Percentiles rank a stretch among this genome's conserved stretches.
phyloP scores from a whole-genome alignment of 169 alveolate genomes.

The Cystoisospora suis region DNA sequence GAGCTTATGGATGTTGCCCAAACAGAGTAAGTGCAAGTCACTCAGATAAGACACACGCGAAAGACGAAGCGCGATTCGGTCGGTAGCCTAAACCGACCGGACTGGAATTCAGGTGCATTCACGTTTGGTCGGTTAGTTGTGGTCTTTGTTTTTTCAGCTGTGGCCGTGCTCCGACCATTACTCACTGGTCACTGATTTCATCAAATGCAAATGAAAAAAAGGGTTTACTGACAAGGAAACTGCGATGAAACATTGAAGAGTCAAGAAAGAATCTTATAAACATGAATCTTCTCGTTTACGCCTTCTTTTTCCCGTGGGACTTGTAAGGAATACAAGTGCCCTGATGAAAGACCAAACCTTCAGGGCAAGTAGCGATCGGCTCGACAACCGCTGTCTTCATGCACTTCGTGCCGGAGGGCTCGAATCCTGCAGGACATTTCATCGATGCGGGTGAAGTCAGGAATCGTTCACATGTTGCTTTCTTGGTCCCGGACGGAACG shows the following conservation, averaged over 20 bases:
- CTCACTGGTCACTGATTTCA: constrained; percentile 23
- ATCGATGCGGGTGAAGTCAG: constrained; percentile 22
- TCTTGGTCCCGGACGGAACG: constrained; percentile 2
- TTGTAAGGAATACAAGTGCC: constrained; percentile 7
- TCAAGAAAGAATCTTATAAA: not conserved
- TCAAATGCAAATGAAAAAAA: not conserved
- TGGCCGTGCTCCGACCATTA: constrained; percentile 45
- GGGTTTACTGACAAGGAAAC: not conserved
- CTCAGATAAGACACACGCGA: not conserved
- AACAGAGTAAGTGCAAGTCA: not conserved
- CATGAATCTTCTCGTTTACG: not conserved
- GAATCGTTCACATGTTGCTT: constrained; percentile 1
- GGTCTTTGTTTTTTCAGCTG: not conserved
- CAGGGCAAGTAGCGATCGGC: constrained; percentile 4
- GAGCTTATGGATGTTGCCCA: not conserved
- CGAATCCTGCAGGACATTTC: constrained; percentile 31
- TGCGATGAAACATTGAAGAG: not conserved
- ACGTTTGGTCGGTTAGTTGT: not conserved
- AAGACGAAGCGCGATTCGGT: too few relatives aligned
- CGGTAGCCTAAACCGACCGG: not conserved
- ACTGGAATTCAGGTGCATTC: not conserved
- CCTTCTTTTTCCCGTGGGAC: constrained; percentile 12
- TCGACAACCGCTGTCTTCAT: constrained; percentile 14
- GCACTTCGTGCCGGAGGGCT: constrained; percentile 30
- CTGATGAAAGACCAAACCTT: not conserved